Conservation (phyloP, 2,329 filamentous ascomycete genomes). For the Colletotrichum lupini region DNA sequence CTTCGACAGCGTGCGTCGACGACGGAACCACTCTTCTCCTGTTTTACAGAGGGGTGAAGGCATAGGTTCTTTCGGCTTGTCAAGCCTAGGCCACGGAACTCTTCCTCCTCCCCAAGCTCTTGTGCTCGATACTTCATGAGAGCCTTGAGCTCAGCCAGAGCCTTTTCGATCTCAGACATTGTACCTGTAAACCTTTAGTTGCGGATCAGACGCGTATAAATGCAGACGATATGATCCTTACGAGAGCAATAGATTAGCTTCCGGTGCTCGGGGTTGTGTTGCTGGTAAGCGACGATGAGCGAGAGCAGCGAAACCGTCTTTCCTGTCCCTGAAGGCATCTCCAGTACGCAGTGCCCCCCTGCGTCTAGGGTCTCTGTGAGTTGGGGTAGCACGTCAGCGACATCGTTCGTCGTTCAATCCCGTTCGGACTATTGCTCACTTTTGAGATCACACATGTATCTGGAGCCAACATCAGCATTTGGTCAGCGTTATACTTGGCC, state of each 20-base stretch:
- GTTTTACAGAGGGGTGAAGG: conserved; percentile 93
- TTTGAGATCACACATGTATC: conserved; percentile 69
- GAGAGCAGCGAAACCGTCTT: conserved; percentile 97
- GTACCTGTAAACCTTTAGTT: conserved; percentile 65
- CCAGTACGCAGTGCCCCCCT: conserved; percentile 93
- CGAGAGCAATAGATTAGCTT: conserved; percentile 99
- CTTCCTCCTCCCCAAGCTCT: conserved; percentile 89
- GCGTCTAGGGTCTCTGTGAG: conserved; percentile 83
- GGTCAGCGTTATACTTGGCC: conserved; percentile 10
- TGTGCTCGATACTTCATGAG: conserved; percentile 95
- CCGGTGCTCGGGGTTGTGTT: conserved; percentile 89
- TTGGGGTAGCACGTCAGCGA: not conserved
- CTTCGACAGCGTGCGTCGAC: conserved; percentile 97
- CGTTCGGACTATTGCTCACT: conserved; percentile 48
- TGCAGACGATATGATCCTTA: conserved; percentile 42
- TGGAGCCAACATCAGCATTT: conserved; percentile 38
- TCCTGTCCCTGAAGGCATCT: conserved; percentile 98
- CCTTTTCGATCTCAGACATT: conserved; percentile 99
- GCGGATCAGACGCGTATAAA: not conserved
- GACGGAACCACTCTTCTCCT: conserved; percentile 93
- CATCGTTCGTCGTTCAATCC: not conserved
- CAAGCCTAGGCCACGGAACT: conserved; percentile 90
- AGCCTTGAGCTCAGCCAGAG: conserved; percentile 87
- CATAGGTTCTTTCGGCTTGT: conserved; percentile 98
- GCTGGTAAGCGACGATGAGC: conserved; percentile 96